phyloP scores from a whole-genome alignment of 805 yeast genomes.

The Cyberlindnera nakhonratchasimensis region DNA sequence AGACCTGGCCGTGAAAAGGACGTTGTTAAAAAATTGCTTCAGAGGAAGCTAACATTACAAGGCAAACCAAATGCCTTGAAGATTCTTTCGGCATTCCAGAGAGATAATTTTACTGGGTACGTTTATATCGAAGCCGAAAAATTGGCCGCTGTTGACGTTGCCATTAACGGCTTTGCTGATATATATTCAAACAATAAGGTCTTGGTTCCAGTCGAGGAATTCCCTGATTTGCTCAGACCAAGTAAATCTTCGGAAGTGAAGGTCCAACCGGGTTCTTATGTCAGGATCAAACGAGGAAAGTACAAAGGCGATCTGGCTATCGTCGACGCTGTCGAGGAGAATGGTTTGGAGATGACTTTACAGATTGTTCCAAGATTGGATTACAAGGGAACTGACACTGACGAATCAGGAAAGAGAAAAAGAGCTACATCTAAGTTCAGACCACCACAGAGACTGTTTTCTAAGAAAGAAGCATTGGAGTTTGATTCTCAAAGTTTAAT shows the following conservation, averaged over 20 bases:
- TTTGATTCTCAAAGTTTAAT: conserved; percentile 73
- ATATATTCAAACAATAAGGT: conserved; percentile 71
- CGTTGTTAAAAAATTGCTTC: conserved; percentile 75
- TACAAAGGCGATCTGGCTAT: conserved; percentile 91
- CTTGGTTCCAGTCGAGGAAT: conserved; percentile 91
- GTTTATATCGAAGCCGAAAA: conserved; percentile 92
- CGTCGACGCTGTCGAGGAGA: conserved; percentile 89
- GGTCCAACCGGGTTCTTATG: conserved; percentile 87
- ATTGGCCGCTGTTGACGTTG: conserved; percentile 86
- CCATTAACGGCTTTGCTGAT: conserved; percentile 86
- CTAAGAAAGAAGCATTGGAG: conserved; percentile 83
- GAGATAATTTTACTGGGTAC: conserved; percentile 90
- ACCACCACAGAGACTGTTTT: conserved; percentile 84
- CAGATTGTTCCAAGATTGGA: conserved; percentile 91
- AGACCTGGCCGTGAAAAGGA: conserved; percentile 92
- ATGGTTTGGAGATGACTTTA: conserved; percentile 92
- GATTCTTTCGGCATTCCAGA: conserved; percentile 85
- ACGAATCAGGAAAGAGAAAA: conserved; percentile 50
- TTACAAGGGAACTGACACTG: conserved; percentile 67
- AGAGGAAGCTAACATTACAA: conserved; percentile 76
- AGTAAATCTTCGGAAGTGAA: conserved; percentile 84
- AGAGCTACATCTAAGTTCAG: conserved; percentile 58
- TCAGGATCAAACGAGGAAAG: conserved; percentile 84
- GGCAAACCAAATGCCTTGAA: conserved; percentile 76
- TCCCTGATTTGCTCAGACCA: conserved; percentile 88